These are phyloP conservation scores for Stenocarpella maydis DNA, from an alignment of 2,329 filamentous ascomycete genomes.

Conservation along the genomic window DNA sequence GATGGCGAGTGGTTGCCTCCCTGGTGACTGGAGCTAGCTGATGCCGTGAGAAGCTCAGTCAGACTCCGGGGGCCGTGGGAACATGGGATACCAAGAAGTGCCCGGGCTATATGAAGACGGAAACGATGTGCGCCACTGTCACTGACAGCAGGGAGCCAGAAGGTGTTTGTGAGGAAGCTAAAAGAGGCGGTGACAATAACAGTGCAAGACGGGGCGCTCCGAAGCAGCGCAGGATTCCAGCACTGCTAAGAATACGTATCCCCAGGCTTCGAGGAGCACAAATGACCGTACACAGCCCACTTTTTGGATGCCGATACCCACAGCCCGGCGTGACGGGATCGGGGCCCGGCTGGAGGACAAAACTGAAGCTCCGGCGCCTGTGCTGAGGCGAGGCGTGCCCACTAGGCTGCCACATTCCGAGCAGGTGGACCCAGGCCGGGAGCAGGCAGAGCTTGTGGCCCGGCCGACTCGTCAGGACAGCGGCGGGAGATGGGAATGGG, in stretches of 20 bases:
- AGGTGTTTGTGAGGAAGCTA: neutral
- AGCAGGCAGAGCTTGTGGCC: slow-evolving; percentile 17
- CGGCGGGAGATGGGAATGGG: neutral
- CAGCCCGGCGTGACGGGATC: slow-evolving; percentile 15
- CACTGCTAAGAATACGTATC: slow-evolving; percentile 30
- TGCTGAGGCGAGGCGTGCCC: slow-evolving; percentile 15
- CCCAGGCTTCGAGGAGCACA: slow-evolving; percentile 24
- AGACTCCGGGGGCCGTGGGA: neutral
- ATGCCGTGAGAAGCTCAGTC: slow-evolving; percentile 23
- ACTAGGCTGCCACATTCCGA: slow-evolving; percentile 17
- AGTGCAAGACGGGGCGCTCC: slow-evolving; percentile 14
- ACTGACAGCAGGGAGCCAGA: neutral
- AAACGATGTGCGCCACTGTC: neutral
- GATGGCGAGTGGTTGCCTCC: neutral
- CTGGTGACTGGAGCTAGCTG: neutral
- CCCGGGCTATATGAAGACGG: neutral
- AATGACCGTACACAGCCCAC: slow-evolving; percentile 33
- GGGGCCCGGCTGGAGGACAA: slow-evolving; percentile 22
- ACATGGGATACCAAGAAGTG: neutral
- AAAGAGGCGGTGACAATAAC: slow-evolving; percentile 29
- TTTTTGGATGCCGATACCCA: slow-evolving; percentile 26
- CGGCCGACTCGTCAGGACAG: slow-evolving; percentile 15
- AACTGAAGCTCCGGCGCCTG: slow-evolving; percentile 2
- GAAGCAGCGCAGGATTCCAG: slow-evolving; percentile 24
- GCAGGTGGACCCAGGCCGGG: slow-evolving; percentile 11